Evolutionary conservation across 2,329 filamentous ascomycete species (phyloP), one percentile per base, ranked within the genome.

Genomic region (Nemania bipapillata): DNA sequence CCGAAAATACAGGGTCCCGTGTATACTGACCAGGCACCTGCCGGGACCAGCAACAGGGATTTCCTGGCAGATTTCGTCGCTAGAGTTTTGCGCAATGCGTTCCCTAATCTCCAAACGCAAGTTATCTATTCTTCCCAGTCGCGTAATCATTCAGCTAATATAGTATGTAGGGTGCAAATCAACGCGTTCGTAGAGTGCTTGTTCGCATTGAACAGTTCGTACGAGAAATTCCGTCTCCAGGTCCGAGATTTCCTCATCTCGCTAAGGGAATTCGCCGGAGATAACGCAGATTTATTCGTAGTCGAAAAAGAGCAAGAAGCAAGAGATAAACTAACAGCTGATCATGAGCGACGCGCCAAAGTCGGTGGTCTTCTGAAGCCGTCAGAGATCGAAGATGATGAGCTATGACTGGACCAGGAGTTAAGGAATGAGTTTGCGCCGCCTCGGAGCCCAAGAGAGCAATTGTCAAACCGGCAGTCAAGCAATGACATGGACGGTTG

Each of bases 201-300:
- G 11, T 97, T 99, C 81, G 88, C 90, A 6, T 87, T 92, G 74
- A 98, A 97, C 80, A 92, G 91, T 65, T 92, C 97, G 77, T 90
- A 96, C 73, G 92, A 93, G 78, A 94, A 94, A 80, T 99, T 99
- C 90, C 97, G 97, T 80, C 89, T 97, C 63, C 94, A 96, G 77
- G 85, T 99, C 60, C 93, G 96, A 73, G 96, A 99, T 82, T 99
- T 99, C 88, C 84, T 99, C 74, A 97, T 99, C 76, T 96, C 94
- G 24, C 86, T 99, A 74, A 97, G 97, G 83, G 96, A 99, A 81
- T 99, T 98, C 71, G 90, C 93, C 0, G 96, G 93, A 60, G 96
- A 99, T 81, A 97, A 98, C 76, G 89, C 95, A 0, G 96, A 99
- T 78, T 86, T 99, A 9, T 99, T 92, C 81, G 90, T 92, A 3